Evolutionary conservation across 2,329 filamentous ascomycete genomes (phyloP).

Genomic region (Diaporthe vaccinii): DNA sequence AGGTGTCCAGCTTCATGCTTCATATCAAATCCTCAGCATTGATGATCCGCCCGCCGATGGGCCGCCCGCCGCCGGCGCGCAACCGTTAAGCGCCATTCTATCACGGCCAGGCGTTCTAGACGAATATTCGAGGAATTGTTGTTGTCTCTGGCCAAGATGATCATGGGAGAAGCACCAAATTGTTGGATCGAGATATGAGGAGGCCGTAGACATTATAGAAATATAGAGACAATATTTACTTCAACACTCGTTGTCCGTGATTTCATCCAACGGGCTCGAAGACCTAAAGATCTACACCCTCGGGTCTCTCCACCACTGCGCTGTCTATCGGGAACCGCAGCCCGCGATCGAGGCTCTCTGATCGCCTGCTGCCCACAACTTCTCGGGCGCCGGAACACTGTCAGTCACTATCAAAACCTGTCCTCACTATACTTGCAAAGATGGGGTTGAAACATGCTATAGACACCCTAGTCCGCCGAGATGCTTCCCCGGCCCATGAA

Average conservation of each 20-base stretch:
- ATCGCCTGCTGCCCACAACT: background rate
- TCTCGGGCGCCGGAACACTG: constrained; percentile 12
- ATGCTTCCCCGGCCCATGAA: constrained; percentile 9
- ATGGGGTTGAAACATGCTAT: constrained; percentile 30
- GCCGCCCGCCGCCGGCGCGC: constrained; percentile 19
- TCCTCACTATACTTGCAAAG: background rate
- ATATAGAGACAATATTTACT: constrained; percentile 1
- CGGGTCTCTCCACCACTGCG: background rate
- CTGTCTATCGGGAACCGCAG: constrained; percentile 22
- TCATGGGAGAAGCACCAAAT: background rate
- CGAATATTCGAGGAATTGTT: background rate
- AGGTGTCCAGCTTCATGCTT: constrained; percentile 23
- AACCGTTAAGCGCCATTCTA: background rate
- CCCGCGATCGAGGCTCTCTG: background rate
- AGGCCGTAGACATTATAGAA: background rate
- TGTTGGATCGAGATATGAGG: background rate
- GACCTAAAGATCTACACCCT: background rate
- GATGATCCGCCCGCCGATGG: constrained; percentile 14
- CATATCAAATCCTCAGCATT: constrained; percentile 1
- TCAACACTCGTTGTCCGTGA: background rate
- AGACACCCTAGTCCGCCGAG: constrained; percentile 7
- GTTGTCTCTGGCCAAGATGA: background rate
- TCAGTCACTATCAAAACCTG: background rate
- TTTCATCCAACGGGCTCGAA: too few relatives aligned
- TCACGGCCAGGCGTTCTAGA: background rate